Percentiles rank a stretch among this genome's conserved stretches.
Evolutionary conservation across 176 grass and related monocot genomes (phyloP).

Genomic region (Cenchrus americanus): DNA sequence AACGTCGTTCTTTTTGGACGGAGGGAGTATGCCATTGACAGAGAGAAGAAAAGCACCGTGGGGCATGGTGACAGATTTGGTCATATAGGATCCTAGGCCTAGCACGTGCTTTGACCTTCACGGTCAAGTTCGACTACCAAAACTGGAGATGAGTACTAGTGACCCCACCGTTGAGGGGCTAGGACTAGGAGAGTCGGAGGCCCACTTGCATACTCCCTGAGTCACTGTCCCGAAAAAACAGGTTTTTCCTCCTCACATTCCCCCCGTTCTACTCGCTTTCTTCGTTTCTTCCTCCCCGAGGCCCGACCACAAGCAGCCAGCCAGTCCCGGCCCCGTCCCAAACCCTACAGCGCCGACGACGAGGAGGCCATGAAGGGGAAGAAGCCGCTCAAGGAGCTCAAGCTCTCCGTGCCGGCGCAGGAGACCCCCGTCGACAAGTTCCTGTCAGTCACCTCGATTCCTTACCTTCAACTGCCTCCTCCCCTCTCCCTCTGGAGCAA

Average conservation of each 20-base stretch:
- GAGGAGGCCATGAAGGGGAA: slow-evolving; percentile 74
- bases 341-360: slow-evolving; percentile 3
- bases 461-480: neutral
- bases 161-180: no score
- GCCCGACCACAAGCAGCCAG: neutral
- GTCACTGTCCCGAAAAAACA: neutral
- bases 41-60: no score
- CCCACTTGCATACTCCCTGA: no score
- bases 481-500: neutral
- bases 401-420: slow-evolving; percentile 71
- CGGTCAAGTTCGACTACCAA: no score
- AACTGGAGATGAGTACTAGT: no score
- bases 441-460: slow-evolving; percentile 49
- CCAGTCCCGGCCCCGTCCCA: slow-evolving; percentile 19
- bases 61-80: no score
- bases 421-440: slow-evolving; percentile 79
- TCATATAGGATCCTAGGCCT: no score
- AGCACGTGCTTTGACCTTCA: no score
- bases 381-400: slow-evolving; percentile 72
- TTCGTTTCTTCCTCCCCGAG: slow-evolving; percentile 24
- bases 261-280: slow-evolving; percentile 10
- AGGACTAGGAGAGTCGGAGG: no score
- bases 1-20: no score
- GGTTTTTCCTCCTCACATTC: neutral
- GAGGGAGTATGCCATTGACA: no score